Evolutionary conservation across 2,329 filamentous ascomycete species (phyloP).

Genomic region (Phoma sp.): DNA sequence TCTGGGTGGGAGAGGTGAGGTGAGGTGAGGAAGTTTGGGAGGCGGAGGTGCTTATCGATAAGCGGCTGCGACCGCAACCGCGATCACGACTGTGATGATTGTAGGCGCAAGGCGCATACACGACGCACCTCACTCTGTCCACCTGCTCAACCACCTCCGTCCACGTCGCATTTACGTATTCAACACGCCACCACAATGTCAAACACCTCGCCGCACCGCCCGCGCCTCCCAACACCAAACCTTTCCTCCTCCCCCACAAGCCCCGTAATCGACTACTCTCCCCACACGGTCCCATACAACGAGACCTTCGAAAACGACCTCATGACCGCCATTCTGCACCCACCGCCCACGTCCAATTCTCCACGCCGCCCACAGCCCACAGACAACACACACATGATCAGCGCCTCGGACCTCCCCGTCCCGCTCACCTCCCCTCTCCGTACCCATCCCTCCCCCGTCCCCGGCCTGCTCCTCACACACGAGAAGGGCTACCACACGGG

Average conservation of each 20-base stretch:
- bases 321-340: constrained; percentile 49
- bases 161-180: neutral
- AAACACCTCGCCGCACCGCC: constrained; percentile 20
- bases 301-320: constrained; percentile 54
- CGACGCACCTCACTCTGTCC: neutral
- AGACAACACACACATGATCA: constrained; percentile 33
- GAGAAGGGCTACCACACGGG: constrained; percentile 56
- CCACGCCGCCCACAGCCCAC: constrained; percentile 23
- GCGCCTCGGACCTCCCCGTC: constrained; percentile 49
- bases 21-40: neutral
- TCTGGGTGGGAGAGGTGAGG: neutral
- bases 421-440: constrained; percentile 52
- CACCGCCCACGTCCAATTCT: constrained; percentile 25
- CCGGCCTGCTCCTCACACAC: constrained; percentile 55
- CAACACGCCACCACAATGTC: constrained; percentile 18
- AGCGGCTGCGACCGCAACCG: neutral
- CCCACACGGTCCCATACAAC: constrained; percentile 53
- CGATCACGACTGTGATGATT: no score
- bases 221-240: constrained; percentile 41
- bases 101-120: constrained; percentile 3
- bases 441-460: constrained; percentile 51
- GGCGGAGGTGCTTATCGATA: constrained; percentile 4
- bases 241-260: constrained; percentile 36
- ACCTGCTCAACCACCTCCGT: neutral
- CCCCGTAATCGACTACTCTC: constrained; percentile 50